These are phyloP conservation scores for Stachybotrys chlorohalonatus DNA, from an alignment of 2,329 filamentous ascomycete species.

Conservation along the genomic window DNA sequence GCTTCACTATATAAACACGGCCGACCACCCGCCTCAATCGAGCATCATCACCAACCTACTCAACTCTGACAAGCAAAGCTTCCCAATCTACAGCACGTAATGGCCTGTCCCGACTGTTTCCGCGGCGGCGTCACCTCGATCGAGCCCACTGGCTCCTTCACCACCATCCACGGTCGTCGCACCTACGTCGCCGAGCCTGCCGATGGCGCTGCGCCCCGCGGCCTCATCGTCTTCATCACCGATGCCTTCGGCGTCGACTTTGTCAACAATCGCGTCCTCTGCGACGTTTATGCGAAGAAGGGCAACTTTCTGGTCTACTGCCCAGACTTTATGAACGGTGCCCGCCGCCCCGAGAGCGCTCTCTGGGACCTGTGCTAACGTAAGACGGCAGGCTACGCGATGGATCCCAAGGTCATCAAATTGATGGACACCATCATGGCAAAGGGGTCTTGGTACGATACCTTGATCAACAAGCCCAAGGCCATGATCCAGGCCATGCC, in stretches of 20 bases:
- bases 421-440: slow-evolving; percentile 2
- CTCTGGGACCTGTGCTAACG: not conserved
- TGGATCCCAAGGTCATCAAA: not conserved
- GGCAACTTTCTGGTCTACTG: slow-evolving; percentile 40
- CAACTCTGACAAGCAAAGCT: no score
- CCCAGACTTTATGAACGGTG: slow-evolving; percentile 46
- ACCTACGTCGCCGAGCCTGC: slow-evolving; percentile 35
- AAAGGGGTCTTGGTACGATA: not conserved
- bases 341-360: not conserved
- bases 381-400: not conserved
- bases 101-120: slow-evolving; percentile 35
- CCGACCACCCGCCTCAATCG: no score
- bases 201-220: slow-evolving; percentile 23
- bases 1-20: no score
- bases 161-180: slow-evolving; percentile 36
- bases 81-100: slow-evolving; percentile 3
- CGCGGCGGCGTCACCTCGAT: slow-evolving; percentile 35
- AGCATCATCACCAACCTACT: no score
- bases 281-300: slow-evolving; percentile 43
- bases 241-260: slow-evolving; percentile 49
- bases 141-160: slow-evolving; percentile 32
- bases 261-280: slow-evolving; percentile 41
- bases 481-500: not conserved
- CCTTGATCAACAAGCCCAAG: slow-evolving; percentile 2
- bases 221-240: slow-evolving; percentile 42